Percentiles rank a stretch among this genome's conserved stretches.
Conservation (phyloP, 495 filamentous ascomycete species). For the Parachaetomium inaequale region DNA sequence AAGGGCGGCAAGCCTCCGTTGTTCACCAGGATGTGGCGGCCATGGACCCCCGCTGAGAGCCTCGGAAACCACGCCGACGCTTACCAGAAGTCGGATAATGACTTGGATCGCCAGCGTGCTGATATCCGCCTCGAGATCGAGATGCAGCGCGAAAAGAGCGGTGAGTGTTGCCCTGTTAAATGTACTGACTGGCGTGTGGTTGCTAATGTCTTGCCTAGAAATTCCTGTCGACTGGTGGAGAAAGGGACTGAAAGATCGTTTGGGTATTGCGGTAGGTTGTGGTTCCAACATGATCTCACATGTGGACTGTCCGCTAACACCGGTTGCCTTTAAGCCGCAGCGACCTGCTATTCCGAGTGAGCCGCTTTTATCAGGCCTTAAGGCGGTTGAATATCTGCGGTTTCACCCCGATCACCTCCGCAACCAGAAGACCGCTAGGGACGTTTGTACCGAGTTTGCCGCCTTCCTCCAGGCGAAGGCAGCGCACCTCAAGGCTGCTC, state of each 20-base stretch:
- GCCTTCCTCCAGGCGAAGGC: constrained; percentile 16
- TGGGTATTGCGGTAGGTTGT: constrained; percentile 11
- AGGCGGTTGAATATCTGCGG: constrained; percentile 21
- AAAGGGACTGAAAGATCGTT: constrained; percentile 15
- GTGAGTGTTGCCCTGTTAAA: not conserved
- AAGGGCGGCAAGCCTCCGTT: constrained; percentile 29
- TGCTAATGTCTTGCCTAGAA: constrained; percentile 15
- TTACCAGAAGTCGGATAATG: constrained; percentile 24
- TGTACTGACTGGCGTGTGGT: not conserved
- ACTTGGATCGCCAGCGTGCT: constrained; percentile 26
- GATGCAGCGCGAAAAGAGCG: constrained; percentile 17
- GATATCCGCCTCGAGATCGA: constrained; percentile 30
- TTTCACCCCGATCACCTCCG: constrained; percentile 23
- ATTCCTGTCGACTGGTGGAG: constrained; percentile 29
- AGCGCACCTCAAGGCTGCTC: constrained; percentile 10
- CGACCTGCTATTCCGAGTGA: constrained; percentile 16
- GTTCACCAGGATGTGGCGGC: constrained; percentile 23
- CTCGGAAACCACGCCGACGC: constrained; percentile 29
- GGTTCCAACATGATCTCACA: not conserved
- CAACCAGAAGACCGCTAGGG: constrained; percentile 12
- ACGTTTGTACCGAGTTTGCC: constrained; percentile 16
- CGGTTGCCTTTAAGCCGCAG: not conserved
- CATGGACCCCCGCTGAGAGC: constrained; percentile 30
- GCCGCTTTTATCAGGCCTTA: constrained; percentile 19
- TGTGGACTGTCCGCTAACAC: constrained; percentile 1